A percentile compares a stretch with the other conserved stretches of the same genome.
phyloP scores from a whole-genome alignment of 352 stramenopile species.

The Globisporangium barbulae region DNA sequence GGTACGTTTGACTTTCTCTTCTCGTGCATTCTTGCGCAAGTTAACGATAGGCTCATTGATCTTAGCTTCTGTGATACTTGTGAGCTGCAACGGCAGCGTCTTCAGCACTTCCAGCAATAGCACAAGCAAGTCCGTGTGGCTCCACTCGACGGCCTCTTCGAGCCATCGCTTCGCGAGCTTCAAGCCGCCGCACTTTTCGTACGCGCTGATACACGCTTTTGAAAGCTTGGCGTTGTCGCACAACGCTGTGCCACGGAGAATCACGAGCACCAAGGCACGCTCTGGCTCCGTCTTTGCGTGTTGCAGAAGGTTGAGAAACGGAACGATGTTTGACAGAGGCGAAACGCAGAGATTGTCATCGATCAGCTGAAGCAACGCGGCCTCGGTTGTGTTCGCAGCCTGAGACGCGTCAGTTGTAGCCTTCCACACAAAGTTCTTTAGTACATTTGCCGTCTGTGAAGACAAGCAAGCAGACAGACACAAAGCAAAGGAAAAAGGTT shows the following conservation, averaged over 20 bases:
- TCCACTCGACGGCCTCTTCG: constrained; percentile 71
- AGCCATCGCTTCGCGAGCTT: constrained; percentile 80
- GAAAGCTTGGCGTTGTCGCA: constrained; percentile 54
- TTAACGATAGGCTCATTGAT: constrained; percentile 90
- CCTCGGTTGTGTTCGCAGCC: constrained; percentile 38
- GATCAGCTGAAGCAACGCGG: constrained; percentile 50
- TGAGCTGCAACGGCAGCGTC: constrained; percentile 75
- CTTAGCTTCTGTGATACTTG: constrained; percentile 82
- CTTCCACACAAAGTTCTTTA: constrained; percentile 33
- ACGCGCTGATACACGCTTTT: constrained; percentile 48
- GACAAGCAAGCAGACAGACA: background rate
- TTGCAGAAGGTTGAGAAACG: constrained; percentile 59
- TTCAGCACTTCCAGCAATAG: constrained; percentile 81
- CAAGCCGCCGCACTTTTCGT: constrained; percentile 70
- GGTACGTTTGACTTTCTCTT: constrained; percentile 75
- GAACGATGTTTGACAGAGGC: constrained; percentile 42
- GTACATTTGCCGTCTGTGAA: constrained; percentile 19
- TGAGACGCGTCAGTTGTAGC: constrained; percentile 16
- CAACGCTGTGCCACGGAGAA: constrained; percentile 64
- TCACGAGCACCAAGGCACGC: constrained; percentile 63
- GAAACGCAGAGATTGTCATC: constrained; percentile 50
- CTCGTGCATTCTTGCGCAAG: constrained; percentile 70
- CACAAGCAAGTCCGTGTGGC: constrained; percentile 77
- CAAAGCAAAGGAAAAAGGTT: background rate
- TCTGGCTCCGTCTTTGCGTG: constrained; percentile 67